Conservation (phyloP, 495 filamentous ascomycete genomes). For the Podospora pseudopauciseta region DNA sequence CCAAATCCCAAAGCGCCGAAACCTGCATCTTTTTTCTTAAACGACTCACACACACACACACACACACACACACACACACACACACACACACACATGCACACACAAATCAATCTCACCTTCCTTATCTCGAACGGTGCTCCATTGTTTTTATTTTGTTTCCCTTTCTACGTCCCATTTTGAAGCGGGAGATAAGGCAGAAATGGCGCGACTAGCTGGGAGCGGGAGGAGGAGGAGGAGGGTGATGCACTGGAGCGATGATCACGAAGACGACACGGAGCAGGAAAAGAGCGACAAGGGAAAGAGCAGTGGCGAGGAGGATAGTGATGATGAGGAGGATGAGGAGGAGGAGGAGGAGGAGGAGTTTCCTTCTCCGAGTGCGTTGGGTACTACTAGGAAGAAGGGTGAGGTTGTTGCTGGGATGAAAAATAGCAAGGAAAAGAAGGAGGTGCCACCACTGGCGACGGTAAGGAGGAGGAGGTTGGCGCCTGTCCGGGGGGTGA, state of each 20-base stretch:
- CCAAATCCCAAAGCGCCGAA: background rate
- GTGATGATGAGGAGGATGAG: background rate
- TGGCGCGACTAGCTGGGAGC: conserved; percentile 16
- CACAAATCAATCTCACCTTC: background rate
- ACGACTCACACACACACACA: no score
- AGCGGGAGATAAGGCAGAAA: background rate
- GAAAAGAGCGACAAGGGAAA: background rate
- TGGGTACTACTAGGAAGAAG: conserved; percentile 8
- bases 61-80: no score
- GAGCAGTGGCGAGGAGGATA: background rate
- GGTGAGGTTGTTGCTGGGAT: background rate
- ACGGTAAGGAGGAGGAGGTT: conserved; percentile 27
- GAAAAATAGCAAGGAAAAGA: background rate
- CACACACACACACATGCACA: no score
- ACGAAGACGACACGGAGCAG: background rate
- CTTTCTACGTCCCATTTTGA: background rate
- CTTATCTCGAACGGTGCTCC: background rate
- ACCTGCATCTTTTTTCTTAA: background rate
- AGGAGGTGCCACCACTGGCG: background rate
- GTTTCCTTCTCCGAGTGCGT: conserved; percentile 33
- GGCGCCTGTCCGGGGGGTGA: conserved; percentile 13
- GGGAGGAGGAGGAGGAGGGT: background rate
- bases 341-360: conserved; percentile 28
- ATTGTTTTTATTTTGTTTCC: background rate
- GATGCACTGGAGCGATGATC: conserved; percentile 1